Evolutionary conservation across 176 grass and related monocot species (phyloP).

Genomic region (Coix lacrymajobi): DNA sequence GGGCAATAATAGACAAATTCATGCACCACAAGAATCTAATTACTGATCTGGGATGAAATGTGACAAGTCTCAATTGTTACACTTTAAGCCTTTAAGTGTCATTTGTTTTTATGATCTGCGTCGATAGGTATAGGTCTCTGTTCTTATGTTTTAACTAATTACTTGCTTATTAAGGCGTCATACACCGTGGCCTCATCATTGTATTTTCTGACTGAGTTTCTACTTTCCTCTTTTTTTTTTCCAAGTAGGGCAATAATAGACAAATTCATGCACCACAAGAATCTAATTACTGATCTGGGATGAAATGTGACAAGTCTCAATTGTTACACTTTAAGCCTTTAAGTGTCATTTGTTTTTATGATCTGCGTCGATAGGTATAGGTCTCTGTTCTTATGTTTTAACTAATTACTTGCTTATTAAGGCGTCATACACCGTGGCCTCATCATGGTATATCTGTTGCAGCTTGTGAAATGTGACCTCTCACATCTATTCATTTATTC

Average conservation of each 20-base stretch:
- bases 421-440: not conserved
- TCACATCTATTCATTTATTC: not conserved
- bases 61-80: not conserved
- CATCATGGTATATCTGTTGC: not conserved
- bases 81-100: not conserved
- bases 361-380: not conserved
- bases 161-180: not conserved
- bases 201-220: not conserved
- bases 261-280: not conserved
- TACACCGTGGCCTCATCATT: not conserved
- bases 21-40: not conserved
- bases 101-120: not conserved
- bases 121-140: not conserved
- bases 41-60: not conserved
- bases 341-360: not conserved
- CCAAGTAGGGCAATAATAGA: not conserved
- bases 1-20: not conserved
- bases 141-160: not conserved
- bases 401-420: not conserved
- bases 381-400: not conserved
- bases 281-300: not conserved
- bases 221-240: not conserved
- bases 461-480: not conserved
- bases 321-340: not conserved
- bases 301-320: not conserved